Evolutionary conservation across 164 flowering plant genomes (phyloP).

Genomic region (Akebia trifoliata): DNA sequence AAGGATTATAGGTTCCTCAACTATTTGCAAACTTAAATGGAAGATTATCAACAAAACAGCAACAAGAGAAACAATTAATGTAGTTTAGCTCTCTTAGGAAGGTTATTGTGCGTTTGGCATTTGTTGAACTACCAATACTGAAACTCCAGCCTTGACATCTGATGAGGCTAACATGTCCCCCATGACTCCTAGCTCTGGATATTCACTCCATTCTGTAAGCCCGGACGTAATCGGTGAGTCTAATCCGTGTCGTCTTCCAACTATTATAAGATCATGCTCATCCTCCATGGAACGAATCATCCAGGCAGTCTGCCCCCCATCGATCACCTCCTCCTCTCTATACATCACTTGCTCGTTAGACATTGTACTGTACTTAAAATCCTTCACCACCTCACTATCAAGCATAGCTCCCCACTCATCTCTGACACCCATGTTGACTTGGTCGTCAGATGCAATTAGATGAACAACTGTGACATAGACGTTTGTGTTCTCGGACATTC

Average conservation of each 20-base stretch:
- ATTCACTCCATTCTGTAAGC: not conserved
- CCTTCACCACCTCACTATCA: slow-evolving; percentile 54
- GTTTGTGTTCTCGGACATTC: slow-evolving; percentile 38
- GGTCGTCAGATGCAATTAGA: slow-evolving; percentile 24
- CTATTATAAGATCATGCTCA: not conserved
- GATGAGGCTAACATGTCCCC: not conserved
- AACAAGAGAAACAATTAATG: no score
- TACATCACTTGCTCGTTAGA: slow-evolving; percentile 31
- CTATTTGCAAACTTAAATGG: no score
- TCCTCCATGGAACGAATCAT: not conserved
- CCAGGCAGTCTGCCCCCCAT: slow-evolving; percentile 43
- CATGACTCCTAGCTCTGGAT: not conserved
- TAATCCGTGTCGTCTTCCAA: not conserved
- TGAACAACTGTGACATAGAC: slow-evolving; percentile 41
- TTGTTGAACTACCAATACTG: no score
- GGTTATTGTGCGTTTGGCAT: no score
- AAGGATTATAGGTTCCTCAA: no score
- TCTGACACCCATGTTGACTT: slow-evolving; percentile 34
- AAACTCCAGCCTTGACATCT: no score
- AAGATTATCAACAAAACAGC: no score
- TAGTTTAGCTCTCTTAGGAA: no score
- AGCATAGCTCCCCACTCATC: no score
- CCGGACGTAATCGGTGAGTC: not conserved
- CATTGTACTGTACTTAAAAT: slow-evolving; percentile 58
- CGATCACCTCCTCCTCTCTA: slow-evolving; percentile 51